phyloP scores from a whole-genome alignment of 2,329 filamentous ascomycete species.

The Coniochaeta pulveracea region DNA sequence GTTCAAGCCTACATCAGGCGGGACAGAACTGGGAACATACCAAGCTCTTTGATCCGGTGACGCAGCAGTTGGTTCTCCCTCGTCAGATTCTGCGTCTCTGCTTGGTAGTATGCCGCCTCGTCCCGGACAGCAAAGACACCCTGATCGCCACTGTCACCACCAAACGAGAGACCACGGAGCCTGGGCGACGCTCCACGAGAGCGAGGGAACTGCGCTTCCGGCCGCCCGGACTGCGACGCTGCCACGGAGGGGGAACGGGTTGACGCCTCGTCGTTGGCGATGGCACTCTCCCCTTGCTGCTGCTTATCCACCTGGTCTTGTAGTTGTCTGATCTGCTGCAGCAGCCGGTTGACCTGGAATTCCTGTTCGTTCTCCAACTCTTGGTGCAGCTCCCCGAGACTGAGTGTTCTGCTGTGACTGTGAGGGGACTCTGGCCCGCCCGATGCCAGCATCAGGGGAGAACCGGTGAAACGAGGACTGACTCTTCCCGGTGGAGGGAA shows the following conservation, averaged over 20 bases:
- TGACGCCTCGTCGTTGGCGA: slow-evolving; percentile 19
- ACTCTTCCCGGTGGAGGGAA: slow-evolving; percentile 21
- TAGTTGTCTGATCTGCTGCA: slow-evolving; percentile 66
- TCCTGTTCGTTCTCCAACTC: slow-evolving; percentile 72
- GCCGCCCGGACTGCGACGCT: slow-evolving; percentile 28
- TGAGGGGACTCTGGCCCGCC: slow-evolving; percentile 38
- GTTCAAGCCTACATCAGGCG: neutral
- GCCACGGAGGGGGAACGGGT: slow-evolving; percentile 28
- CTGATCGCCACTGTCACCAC: slow-evolving; percentile 44
- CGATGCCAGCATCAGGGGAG: slow-evolving; percentile 2
- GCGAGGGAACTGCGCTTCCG: too few species aligned
- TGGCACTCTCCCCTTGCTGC: slow-evolving; percentile 23
- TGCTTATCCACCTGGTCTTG: slow-evolving; percentile 51
- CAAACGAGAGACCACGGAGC: slow-evolving; percentile 46
- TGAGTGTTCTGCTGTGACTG: slow-evolving; percentile 57
- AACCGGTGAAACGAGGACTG: neutral
- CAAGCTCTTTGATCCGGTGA: slow-evolving; percentile 61
- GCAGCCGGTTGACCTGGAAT: slow-evolving; percentile 66
- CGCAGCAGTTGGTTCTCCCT: slow-evolving; percentile 78
- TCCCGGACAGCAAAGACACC: slow-evolving; percentile 55
- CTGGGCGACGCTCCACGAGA: slow-evolving; percentile 45
- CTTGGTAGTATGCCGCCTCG: slow-evolving; percentile 70
- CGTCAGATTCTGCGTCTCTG: slow-evolving; percentile 66
- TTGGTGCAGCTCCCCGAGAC: slow-evolving; percentile 67
- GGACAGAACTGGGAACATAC: slow-evolving; percentile 28